phyloP scores from a whole-genome alignment of 2,329 filamentous ascomycete species.

The Tolypocladium tundrense region DNA sequence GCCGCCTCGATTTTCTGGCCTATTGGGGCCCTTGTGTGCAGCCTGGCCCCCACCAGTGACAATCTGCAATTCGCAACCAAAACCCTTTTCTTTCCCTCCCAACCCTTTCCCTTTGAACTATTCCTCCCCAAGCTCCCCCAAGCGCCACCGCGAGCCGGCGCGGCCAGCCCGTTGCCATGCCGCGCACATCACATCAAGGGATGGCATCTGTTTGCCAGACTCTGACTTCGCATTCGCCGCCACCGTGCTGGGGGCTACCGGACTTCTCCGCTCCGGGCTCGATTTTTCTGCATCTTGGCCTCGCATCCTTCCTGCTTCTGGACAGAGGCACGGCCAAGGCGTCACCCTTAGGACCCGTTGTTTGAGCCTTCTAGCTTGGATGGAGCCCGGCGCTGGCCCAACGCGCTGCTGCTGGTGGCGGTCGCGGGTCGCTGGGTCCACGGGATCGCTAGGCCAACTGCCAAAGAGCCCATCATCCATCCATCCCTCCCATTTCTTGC shows the following conservation, averaged over 20 bases:
- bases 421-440: not conserved
- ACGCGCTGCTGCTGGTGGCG: not conserved
- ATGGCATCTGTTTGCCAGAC: not conserved
- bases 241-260: not conserved
- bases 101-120: not conserved
- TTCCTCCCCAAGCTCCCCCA: not conserved
- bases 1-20: not conserved
- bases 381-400: not conserved
- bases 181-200: not conserved
- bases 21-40: not conserved
- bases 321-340: not conserved
- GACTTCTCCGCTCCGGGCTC: not conserved
- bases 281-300: not conserved
- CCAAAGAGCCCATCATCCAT: not conserved
- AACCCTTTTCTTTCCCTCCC: not conserved
- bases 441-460: not conserved
- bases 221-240: not conserved
- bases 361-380: not conserved
- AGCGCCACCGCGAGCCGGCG: not conserved
- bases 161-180: not conserved
- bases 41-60: not conserved
- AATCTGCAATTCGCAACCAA: constrained; percentile 1
- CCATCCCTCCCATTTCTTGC: not conserved
- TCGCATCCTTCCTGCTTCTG: not conserved
- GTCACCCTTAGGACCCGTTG: not conserved